These are phyloP conservation scores for Phytophthora capsici DNA, from an alignment of 352 stramenopile species.

Conservation along the genomic window DNA sequence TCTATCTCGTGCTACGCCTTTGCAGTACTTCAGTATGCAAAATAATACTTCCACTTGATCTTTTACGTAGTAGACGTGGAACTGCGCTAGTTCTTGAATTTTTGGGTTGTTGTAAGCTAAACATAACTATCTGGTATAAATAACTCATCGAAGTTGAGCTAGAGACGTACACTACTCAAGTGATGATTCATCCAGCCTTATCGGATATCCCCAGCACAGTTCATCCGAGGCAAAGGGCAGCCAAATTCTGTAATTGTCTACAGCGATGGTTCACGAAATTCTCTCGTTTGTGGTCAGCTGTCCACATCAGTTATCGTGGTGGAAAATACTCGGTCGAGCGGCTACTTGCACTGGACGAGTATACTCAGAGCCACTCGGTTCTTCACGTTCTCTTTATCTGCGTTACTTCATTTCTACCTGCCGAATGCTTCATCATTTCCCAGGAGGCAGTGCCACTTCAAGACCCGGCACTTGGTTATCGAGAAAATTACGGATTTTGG, in stretches of 20 bases:
- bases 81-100: too few relatives aligned
- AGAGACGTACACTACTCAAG: too few relatives aligned
- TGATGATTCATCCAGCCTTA: constrained; percentile 15
- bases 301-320: constrained; percentile 24
- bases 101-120: too few relatives aligned
- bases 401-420: constrained; percentile 25
- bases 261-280: constrained; percentile 4
- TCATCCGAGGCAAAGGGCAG: not conserved
- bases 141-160: too few relatives aligned
- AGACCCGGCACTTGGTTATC: constrained; percentile 21
- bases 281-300: constrained; percentile 11
- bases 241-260: not conserved
- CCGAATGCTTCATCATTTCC: constrained; percentile 20
- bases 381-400: constrained; percentile 23
- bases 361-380: constrained; percentile 22
- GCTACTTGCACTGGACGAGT: constrained; percentile 35
- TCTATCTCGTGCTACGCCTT: too few relatives aligned
- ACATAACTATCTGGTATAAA: too few relatives aligned
- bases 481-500: constrained; percentile 37
- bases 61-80: too few relatives aligned
- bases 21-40: too few relatives aligned
- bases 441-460: constrained; percentile 41
- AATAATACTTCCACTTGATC: too few relatives aligned
- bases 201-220: constrained; percentile 5
- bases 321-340: constrained; percentile 44